phyloP scores from a whole-genome alignment of 225 moss, liverwort and hornwort species.

The Climacium dendroides region DNA sequence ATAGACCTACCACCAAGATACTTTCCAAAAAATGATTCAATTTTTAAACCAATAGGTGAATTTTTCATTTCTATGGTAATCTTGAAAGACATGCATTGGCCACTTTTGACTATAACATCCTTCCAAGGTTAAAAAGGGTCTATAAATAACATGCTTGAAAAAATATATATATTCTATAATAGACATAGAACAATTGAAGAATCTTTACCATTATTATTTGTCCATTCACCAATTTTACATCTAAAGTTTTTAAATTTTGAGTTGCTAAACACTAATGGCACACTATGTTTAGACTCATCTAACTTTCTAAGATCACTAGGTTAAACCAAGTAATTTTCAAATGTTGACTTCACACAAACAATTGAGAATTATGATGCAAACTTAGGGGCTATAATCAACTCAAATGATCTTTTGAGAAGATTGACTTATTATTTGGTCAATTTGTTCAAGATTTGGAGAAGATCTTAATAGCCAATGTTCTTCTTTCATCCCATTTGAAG shows the following conservation, averaged over 20 bases:
- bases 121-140: neutral
- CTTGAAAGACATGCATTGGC: neutral
- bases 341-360: neutral
- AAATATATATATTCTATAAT: neutral
- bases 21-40: too few relatives aligned
- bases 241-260: too few relatives aligned
- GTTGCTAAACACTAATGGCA: neutral
- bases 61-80: neutral
- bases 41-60: rapidly evolving
- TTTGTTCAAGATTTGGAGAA: neutral
- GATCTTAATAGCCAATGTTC: neutral
- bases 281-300: neutral
- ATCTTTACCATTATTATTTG: neutral
- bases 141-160: neutral
- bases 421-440: neutral
- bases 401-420: too few relatives aligned
- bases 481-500: neutral
- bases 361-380: neutral
- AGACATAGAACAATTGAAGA: neutral
- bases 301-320: neutral
- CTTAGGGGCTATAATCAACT: neutral
- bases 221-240: neutral
- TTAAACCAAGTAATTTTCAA: neutral
- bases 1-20: neutral
- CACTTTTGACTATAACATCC: neutral